Percentiles rank a stretch among this genome's conserved stretches.
These are phyloP conservation scores for Porodaedalea pini DNA, from an alignment of 1,284 basidiomycete species.

Conservation along the genomic window DNA sequence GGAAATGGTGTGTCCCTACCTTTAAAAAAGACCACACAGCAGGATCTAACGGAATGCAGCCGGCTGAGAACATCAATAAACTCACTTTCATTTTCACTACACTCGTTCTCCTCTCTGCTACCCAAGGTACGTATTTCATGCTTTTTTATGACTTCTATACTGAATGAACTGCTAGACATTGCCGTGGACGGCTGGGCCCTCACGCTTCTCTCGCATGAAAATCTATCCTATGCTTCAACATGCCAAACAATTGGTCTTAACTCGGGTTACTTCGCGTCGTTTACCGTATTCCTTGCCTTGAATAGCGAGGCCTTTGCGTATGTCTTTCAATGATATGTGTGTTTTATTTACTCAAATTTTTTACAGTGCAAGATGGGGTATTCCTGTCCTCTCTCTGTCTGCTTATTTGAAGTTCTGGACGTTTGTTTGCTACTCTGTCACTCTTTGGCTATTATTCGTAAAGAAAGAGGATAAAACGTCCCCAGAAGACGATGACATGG, in stretches of 20 bases:
- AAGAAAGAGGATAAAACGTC: constrained; percentile 86
- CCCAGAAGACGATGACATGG: constrained; percentile 80
- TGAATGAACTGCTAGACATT: constrained; percentile 61
- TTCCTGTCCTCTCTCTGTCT: constrained; percentile 78
- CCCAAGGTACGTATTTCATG: constrained; percentile 67
- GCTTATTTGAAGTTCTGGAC: constrained; percentile 90
- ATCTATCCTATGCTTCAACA: constrained; percentile 94
- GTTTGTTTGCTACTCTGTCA: constrained; percentile 76
- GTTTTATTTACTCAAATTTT: constrained; percentile 8
- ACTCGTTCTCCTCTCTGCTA: constrained; percentile 93
- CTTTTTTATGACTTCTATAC: constrained; percentile 12
- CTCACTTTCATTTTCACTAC: constrained; percentile 87
- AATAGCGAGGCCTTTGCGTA: constrained; percentile 93
- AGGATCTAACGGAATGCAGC: constrained; percentile 42
- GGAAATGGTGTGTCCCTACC: constrained; percentile 60
- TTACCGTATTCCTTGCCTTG: constrained; percentile 96
- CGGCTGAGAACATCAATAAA: constrained; percentile 74
- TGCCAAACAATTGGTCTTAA: constrained; percentile 98
- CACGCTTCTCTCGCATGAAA: constrained; percentile 92
- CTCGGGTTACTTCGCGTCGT: constrained; percentile 93
- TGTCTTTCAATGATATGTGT: constrained; percentile 29
- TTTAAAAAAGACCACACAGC: background rate
- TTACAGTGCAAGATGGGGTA: constrained; percentile 73
- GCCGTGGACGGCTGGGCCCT: constrained; percentile 99
- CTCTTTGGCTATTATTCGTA: constrained; percentile 84